phyloP scores from a whole-genome alignment of 208 protist species.

The Trichomonas vaginalis region DNA sequence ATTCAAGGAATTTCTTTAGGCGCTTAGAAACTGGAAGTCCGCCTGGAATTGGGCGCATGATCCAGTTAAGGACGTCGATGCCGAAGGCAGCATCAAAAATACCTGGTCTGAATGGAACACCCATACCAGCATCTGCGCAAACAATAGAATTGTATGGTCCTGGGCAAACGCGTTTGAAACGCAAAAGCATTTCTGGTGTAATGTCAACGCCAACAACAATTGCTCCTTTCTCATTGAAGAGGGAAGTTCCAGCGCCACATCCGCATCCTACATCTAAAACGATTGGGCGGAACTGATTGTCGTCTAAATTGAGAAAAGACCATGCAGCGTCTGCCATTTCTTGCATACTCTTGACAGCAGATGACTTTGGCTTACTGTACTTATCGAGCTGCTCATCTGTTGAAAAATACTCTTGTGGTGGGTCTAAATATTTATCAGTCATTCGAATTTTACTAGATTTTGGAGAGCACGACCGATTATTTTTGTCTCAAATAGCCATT shows the following conservation, averaged over 20 bases:
- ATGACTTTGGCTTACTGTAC: background rate
- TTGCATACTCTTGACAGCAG: background rate
- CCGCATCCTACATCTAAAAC: background rate
- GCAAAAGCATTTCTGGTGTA: background rate
- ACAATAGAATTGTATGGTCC: background rate
- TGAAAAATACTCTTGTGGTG: background rate
- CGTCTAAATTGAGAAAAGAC: background rate
- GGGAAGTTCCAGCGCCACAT: too few relatives aligned
- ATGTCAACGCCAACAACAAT: background rate
- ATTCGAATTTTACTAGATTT: background rate
- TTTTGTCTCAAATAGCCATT: too few relatives aligned
- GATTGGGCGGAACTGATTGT: background rate
- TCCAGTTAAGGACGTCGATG: background rate
- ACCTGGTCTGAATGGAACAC: background rate
- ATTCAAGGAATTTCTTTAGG: background rate
- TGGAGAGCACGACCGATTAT: too few relatives aligned
- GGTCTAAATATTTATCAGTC: background rate
- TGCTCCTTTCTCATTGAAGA: background rate
- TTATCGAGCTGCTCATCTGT: background rate
- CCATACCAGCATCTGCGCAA: background rate
- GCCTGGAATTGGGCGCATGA: background rate
- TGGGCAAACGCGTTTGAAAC: background rate
- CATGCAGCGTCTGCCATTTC: background rate
- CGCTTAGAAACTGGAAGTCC: background rate
- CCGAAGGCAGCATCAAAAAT: background rate